A percentile compares a stretch with the other conserved stretches of the same genome.
Conservation (phyloP, 257 asterid species). For the Mitragyna speciosa region DNA sequence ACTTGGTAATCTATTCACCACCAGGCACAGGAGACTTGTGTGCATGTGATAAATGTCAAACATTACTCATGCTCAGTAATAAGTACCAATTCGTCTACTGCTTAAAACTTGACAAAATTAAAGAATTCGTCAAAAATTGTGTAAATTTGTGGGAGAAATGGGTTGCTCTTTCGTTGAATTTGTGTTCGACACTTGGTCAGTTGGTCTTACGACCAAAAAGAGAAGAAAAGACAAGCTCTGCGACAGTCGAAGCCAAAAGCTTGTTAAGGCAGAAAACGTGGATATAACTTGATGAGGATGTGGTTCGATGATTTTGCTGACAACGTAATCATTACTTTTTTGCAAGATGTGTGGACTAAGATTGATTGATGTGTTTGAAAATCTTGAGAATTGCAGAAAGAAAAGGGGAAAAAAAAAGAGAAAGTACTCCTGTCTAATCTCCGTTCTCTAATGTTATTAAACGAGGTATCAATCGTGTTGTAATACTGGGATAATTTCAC, state of each 20-base stretch:
- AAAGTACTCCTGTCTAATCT: too few relatives aligned
- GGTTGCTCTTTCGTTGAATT: background rate
- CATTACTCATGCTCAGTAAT: too few relatives aligned
- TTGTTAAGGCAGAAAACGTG: background rate
- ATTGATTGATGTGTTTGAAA: constrained; percentile 26
- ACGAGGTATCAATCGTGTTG: too few relatives aligned
- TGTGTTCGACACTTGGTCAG: background rate
- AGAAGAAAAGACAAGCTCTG: background rate
- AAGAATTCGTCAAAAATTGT: background rate
- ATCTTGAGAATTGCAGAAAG: background rate
- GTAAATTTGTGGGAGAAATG: background rate
- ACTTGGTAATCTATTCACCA: too few relatives aligned
- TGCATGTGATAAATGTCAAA: too few relatives aligned
- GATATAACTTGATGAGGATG: background rate
- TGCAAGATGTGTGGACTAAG: constrained; percentile 31
- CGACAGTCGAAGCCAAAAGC: background rate
- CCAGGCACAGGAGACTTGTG: too few relatives aligned
- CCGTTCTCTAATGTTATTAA: too few relatives aligned
- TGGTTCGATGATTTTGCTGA: constrained; percentile 15
- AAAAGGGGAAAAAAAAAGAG: background rate
- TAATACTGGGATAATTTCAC: too few relatives aligned
- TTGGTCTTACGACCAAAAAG: background rate
- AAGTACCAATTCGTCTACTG: too few relatives aligned
- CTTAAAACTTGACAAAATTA: too few relatives aligned
- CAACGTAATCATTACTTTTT: constrained; percentile 33